Percentiles rank a stretch among this genome's conserved stretches.
phyloP scores from a whole-genome alignment of 345 rosid genomes.

The Populus euphratica region DNA sequence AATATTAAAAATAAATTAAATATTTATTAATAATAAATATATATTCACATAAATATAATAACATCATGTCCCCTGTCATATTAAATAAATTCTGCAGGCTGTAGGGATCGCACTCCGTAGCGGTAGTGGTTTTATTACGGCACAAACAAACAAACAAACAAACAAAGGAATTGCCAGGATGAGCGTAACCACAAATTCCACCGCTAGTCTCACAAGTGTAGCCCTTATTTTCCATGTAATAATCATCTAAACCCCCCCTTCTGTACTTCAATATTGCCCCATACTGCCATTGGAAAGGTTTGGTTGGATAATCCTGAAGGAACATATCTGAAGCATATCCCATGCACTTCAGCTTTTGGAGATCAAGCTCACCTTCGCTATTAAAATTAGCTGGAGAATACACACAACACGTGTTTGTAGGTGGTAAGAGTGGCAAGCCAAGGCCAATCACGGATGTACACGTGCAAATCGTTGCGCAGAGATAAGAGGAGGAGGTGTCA shows the following conservation, averaged over 20 bases:
- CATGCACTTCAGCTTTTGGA: too few relatives aligned
- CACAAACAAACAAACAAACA: constrained; percentile 27
- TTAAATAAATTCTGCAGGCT: background rate
- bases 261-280: constrained; percentile 46
- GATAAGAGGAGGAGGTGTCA: too few relatives aligned
- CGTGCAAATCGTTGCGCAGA: too few relatives aligned
- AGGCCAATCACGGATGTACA: too few relatives aligned
- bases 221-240: constrained; percentile 35
- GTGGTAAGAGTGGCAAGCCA: too few relatives aligned
- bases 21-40: too few relatives aligned
- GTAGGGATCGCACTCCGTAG: constrained; percentile 30
- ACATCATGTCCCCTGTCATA: too few relatives aligned
- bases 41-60: too few relatives aligned
- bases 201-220: constrained; percentile 43
- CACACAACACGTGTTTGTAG: too few relatives aligned
- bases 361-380: too few relatives aligned
- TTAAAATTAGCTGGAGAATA: too few relatives aligned
- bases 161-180: constrained; percentile 27
- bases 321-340: constrained; percentile 33
- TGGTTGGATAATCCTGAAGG: constrained; percentile 36
- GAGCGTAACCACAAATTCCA: constrained; percentile 39
- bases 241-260: constrained; percentile 41
- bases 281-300: constrained; percentile 43
- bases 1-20: too few relatives aligned
- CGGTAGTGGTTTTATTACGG: constrained; percentile 28